phyloP scores from a whole-genome alignment of 2,329 filamentous ascomycete genomes.

The Trichoderma atroviride region DNA sequence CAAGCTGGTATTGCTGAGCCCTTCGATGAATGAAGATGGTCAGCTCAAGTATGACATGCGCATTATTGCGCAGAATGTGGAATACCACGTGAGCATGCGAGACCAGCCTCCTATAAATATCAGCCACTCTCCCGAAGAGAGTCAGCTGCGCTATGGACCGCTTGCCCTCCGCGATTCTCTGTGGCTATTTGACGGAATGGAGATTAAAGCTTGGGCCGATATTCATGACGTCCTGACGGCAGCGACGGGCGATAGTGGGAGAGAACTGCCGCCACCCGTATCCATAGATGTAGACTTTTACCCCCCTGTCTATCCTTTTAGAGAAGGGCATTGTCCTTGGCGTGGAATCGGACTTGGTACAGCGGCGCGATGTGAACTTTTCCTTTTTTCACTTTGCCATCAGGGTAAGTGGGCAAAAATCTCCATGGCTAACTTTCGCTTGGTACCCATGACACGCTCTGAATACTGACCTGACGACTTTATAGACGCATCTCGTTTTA shows the following conservation, averaged over 20 bases:
- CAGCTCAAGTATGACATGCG: slow-evolving; percentile 98
- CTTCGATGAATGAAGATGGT: slow-evolving; percentile 77
- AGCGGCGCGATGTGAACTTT: slow-evolving; percentile 88
- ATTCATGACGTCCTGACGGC: slow-evolving; percentile 80
- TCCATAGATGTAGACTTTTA: slow-evolving; percentile 92
- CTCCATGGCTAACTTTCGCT: background rate
- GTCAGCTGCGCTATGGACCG: slow-evolving; percentile 34
- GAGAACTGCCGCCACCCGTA: slow-evolving; percentile 74
- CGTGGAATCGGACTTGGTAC: slow-evolving; percentile 89
- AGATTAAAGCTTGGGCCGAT: slow-evolving; percentile 87
- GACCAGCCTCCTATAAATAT: slow-evolving; percentile 65
- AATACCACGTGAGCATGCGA: slow-evolving; percentile 91
- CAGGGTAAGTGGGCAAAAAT: slow-evolving; percentile 61
- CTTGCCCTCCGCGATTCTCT: slow-evolving; percentile 77
- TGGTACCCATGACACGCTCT: background rate
- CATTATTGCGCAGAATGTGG: slow-evolving; percentile 91
- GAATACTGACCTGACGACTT: background rate
- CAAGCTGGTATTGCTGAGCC: slow-evolving; percentile 89
- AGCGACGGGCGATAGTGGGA: slow-evolving; percentile 63
- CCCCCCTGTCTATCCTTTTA: slow-evolving; percentile 83
- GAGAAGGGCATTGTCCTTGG: slow-evolving; percentile 88
- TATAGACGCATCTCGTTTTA: slow-evolving; percentile 86
- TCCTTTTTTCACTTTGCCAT: slow-evolving; percentile 87
- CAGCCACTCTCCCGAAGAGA: slow-evolving; percentile 36
- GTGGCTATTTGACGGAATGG: slow-evolving; percentile 89